Evolutionary conservation across 2,329 filamentous ascomycete genomes (phyloP).

Genomic region (Colletotrichum australisinense): DNA sequence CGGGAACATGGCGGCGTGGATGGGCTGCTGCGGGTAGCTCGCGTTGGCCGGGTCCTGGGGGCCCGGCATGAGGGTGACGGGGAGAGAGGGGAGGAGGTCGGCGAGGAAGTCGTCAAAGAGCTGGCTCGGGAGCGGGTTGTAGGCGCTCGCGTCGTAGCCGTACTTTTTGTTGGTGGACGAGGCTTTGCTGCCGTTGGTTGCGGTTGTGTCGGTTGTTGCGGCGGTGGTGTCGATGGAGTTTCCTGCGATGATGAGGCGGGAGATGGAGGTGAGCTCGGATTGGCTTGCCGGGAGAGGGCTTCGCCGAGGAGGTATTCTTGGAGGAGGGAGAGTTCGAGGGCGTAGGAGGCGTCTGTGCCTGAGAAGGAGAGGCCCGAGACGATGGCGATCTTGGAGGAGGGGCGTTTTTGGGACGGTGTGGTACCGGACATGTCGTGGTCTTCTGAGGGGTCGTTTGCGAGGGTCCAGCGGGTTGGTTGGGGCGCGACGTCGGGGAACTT

Average conservation of each 20-base stretch:
- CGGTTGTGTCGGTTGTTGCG: slow-evolving; percentile 47
- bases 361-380: slow-evolving; percentile 90
- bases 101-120: slow-evolving; percentile 87
- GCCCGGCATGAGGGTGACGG: slow-evolving; percentile 89
- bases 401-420: slow-evolving; percentile 37
- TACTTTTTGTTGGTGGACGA: slow-evolving; percentile 79
- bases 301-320: slow-evolving; percentile 92
- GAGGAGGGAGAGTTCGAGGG: slow-evolving; percentile 80
- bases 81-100: slow-evolving; percentile 84
- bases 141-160: slow-evolving; percentile 89
- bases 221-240: slow-evolving; percentile 82
- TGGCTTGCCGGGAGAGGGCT: slow-evolving; percentile 71
- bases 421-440: slow-evolving; percentile 69
- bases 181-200: slow-evolving; percentile 47
- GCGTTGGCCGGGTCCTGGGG: slow-evolving; percentile 88
- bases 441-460: slow-evolving; percentile 62
- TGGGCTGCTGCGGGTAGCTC: slow-evolving; percentile 90
- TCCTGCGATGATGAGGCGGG: slow-evolving; percentile 88
- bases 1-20: slow-evolving; percentile 93
- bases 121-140: slow-evolving; percentile 87
- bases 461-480: slow-evolving; percentile 84
- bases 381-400: slow-evolving; percentile 76
- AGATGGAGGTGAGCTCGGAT: slow-evolving; percentile 73
- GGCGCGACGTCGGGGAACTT: slow-evolving; percentile 87
- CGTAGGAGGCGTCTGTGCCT: slow-evolving; percentile 77